Conservation (phyloP, 73 alveolate genomes). For the Tetrahymena borealis region DNA sequence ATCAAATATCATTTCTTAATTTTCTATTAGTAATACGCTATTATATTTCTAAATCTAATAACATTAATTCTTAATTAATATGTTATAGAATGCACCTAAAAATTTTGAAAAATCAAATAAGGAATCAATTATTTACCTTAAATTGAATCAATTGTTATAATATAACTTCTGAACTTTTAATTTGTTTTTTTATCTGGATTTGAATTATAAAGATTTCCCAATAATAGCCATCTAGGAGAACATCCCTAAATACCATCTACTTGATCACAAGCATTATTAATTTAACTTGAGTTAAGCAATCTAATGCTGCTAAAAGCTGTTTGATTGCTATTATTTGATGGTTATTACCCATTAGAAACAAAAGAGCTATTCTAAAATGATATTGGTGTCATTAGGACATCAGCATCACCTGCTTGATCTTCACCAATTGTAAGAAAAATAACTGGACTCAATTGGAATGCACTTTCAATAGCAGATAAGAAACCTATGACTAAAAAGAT, state of each 20-base stretch:
- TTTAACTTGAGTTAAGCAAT: neutral
- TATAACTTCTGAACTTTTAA: neutral
- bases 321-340: neutral
- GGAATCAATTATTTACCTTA: neutral
- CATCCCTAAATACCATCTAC: slow-evolving; percentile 50
- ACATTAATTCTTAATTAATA: too few species aligned
- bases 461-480: slow-evolving; percentile 68
- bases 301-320: neutral
- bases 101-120: neutral
- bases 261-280: neutral
- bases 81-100: too few species aligned
- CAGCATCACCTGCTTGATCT: slow-evolving; percentile 86
- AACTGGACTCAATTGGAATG: slow-evolving; percentile 67
- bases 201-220: slow-evolving; percentile 23
- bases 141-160: neutral
- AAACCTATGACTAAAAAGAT: slow-evolving; percentile 84
- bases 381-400: slow-evolving; percentile 68
- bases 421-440: slow-evolving; percentile 81
- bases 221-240: slow-evolving; percentile 72
- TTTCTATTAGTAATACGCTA: neutral
- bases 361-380: slow-evolving; percentile 12
- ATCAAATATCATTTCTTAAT: neutral
- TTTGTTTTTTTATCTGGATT: neutral
- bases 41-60: too few species aligned
- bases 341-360: neutral